These are phyloP conservation scores for Kurtzmaniella fragi DNA, from an alignment of 805 yeast species.

Conservation along the genomic window DNA sequence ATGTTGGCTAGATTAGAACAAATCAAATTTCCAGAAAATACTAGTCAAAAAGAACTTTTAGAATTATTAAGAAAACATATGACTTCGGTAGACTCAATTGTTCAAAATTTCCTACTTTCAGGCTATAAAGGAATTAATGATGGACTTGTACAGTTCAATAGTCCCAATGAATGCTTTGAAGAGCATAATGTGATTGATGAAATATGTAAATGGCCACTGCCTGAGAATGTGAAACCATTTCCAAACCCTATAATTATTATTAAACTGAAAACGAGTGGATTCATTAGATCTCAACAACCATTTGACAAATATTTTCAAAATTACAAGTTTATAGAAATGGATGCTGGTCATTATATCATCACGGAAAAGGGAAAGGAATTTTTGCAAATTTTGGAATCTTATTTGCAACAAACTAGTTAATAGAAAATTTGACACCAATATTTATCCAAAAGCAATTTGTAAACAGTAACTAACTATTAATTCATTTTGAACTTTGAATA, in stretches of 20 bases:
- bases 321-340: background rate
- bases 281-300: constrained; percentile 1
- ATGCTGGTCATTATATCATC: constrained; percentile 4
- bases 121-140: background rate
- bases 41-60: background rate
- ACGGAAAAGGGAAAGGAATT: constrained; percentile 4
- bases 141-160: background rate
- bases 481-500: constrained; percentile 29
- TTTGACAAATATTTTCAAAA: constrained; percentile 1
- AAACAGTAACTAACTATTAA: constrained; percentile 36
- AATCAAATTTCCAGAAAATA: background rate
- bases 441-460: constrained; percentile 35
- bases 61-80: background rate
- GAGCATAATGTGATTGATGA: constrained; percentile 1
- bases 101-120: constrained; percentile 1
- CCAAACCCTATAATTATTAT: constrained; percentile 2
- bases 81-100: background rate
- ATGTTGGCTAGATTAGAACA: constrained; percentile 1
- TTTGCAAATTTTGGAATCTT: background rate
- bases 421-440: background rate
- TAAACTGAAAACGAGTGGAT: constrained; percentile 1
- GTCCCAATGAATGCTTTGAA: constrained; percentile 2
- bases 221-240: background rate
- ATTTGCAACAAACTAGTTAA: background rate
- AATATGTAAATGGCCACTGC: constrained; percentile 2